These are phyloP conservation scores for Poterioochromonas sp. DNA, from an alignment of 352 stramenopile genomes.

Conservation along the genomic window DNA sequence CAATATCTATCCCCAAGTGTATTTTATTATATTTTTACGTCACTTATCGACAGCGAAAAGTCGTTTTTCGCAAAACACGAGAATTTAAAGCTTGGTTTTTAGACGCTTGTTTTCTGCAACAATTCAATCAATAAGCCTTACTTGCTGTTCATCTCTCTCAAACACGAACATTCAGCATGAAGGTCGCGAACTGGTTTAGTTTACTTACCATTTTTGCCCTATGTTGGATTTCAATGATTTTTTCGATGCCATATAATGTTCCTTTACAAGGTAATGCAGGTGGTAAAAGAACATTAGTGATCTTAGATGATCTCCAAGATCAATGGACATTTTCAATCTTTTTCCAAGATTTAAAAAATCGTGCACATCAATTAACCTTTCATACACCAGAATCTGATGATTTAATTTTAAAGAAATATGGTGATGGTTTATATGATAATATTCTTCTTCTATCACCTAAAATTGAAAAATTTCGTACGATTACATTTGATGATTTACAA, in stretches of 20 bases:
- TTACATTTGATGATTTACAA: slow-evolving; percentile 47
- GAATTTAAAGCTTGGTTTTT: too few relatives aligned
- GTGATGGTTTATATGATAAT: slow-evolving; percentile 72
- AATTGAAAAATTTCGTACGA: slow-evolving; percentile 57
- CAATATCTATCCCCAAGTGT: too few relatives aligned
- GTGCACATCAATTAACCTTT: slow-evolving; percentile 38
- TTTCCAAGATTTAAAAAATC: slow-evolving; percentile 35
- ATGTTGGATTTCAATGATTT: too few relatives aligned
- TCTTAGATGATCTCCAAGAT: slow-evolving; percentile 40
- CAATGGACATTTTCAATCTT: slow-evolving; percentile 44
- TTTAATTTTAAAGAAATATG: slow-evolving; percentile 54
- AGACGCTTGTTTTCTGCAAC: too few relatives aligned
- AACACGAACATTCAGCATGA: not conserved
- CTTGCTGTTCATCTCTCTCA: too few relatives aligned
- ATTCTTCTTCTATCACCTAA: slow-evolving; percentile 71
- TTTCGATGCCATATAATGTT: slow-evolving; percentile 29
- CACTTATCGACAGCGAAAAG: too few relatives aligned
- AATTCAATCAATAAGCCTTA: too few relatives aligned
- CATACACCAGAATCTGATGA: slow-evolving; percentile 26
- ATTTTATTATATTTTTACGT: too few relatives aligned
- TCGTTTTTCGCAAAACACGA: too few relatives aligned
- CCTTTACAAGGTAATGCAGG: slow-evolving; percentile 33
- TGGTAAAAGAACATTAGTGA: slow-evolving; percentile 46
- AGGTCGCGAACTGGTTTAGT: too few relatives aligned
- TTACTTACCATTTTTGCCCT: too few relatives aligned